Evolutionary conservation across 352 stramenopile genomes (phyloP).

Genomic region (Poterioochromonas sp.): DNA sequence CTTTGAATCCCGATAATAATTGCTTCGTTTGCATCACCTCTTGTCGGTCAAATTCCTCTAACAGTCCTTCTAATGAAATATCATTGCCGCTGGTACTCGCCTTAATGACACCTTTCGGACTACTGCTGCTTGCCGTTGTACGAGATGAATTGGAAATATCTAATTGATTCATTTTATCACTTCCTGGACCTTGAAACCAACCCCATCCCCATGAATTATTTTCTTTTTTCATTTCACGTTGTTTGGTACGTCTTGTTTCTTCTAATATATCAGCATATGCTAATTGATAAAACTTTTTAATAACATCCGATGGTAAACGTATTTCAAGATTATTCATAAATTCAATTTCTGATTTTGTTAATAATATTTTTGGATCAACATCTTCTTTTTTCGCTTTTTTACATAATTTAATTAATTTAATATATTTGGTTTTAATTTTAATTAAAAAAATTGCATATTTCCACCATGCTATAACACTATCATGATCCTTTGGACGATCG

Average conservation of each 20-base stretch:
- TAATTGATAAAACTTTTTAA: neutral
- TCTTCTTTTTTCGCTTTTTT: constrained; percentile 6
- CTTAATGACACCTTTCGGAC: neutral
- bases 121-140: neutral
- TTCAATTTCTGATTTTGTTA: neutral
- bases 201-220: neutral
- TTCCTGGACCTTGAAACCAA: neutral
- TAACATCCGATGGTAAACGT: neutral
- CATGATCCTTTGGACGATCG: neutral
- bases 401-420: neutral
- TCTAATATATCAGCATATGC: neutral
- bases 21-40: neutral
- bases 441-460: neutral
- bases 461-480: constrained; percentile 2
- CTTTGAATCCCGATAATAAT: neutral
- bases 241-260: neutral
- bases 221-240: neutral
- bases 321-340: neutral
- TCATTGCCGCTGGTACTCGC: neutral
- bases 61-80: neutral
- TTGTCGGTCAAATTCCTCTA: neutral
- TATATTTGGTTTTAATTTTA: neutral
- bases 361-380: neutral
- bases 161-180: neutral
- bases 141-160: too few relatives aligned